Evolutionary conservation across 192 early-diverging fungal genomes (phyloP), one percentile per base, ranked within the genome.

Genomic region (Ambispora gerdemannii): DNA sequence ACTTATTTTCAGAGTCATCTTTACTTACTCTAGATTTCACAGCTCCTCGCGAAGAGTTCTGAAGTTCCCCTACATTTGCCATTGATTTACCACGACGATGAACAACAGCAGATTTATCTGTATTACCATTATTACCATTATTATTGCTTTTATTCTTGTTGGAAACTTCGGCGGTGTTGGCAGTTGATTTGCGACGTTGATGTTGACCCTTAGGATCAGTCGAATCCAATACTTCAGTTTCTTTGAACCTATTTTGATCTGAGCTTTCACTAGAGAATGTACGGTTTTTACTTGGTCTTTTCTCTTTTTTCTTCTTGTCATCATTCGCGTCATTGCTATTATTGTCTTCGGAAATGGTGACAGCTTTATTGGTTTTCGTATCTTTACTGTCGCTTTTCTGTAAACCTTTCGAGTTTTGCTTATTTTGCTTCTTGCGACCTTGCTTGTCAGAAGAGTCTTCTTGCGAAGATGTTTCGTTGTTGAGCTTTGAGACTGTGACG

Each of bases 1-100:
- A 72, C 4, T 64, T 53, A 36, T 77, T 77, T 35, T 78, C 72
- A 27, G 67, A 59, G 32, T 69, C 67, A 58, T 69, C 67, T 56
- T 69, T 69, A 38, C 67, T 69, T 20, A 11, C 53, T 69, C 43
- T 69, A 47, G 50, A 20, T 68, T 68, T 68, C 20, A 35, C 66
- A 35, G 19, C 27, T 31, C 3, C 33, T 59, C 47, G 50, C 13
- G 67, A 53, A 19, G 36, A 4, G 30, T 50, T 31, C 52, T 58
- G 67, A 28, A 69, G 27, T 58, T 69, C 67, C 4, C 33, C 53
- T 38, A 69, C 51, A 28, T 52, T 53, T 4, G 67, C 67, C 55
- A 69, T 43, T 35, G 67, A 69, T 30, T 38, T 69, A 43, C 67
- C 67, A 51, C 67, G 67, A 38, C 67, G 67, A 43, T 69, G 67